These are phyloP conservation scores for Fusarium sp. DNA, from an alignment of 2,329 filamentous ascomycete genomes.

Conservation along the genomic window DNA sequence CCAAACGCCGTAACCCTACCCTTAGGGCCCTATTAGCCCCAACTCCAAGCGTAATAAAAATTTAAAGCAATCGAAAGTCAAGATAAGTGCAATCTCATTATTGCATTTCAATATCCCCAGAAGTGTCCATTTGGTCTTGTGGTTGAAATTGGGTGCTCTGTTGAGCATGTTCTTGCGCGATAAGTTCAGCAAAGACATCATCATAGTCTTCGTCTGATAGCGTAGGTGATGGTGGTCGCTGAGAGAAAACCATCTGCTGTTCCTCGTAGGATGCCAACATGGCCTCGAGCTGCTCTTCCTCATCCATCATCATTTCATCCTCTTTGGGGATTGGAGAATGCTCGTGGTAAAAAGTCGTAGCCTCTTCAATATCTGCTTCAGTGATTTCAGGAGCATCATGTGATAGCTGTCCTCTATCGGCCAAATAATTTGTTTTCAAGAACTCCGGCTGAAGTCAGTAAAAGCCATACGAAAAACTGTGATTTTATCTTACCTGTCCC, in stretches of 20 bases:
- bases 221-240: slow-evolving; percentile 51
- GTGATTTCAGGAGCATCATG: slow-evolving; percentile 56
- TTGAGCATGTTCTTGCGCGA: slow-evolving; percentile 49
- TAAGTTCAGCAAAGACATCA: slow-evolving; percentile 65
- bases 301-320: slow-evolving; percentile 68
- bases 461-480: background rate
- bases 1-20: slow-evolving; percentile 39
- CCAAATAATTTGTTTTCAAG: slow-evolving; percentile 53
- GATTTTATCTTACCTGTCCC: slow-evolving; percentile 57
- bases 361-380: slow-evolving; percentile 66
- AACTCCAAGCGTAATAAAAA: slow-evolving; percentile 39
- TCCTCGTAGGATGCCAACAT: slow-evolving; percentile 63
- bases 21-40: slow-evolving; percentile 26
- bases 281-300: slow-evolving; percentile 69
- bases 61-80: slow-evolving; percentile 11
- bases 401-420: slow-evolving; percentile 50
- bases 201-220: slow-evolving; percentile 72
- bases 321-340: slow-evolving; percentile 43
- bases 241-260: slow-evolving; percentile 38
- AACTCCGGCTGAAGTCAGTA: slow-evolving; percentile 47
- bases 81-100: slow-evolving; percentile 7
- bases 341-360: slow-evolving; percentile 54
- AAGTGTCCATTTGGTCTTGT: slow-evolving; percentile 62
- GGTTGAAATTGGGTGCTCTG: slow-evolving; percentile 27
- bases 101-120: slow-evolving; percentile 49